These are phyloP conservation scores for Yamadazyma sp. DNA, from an alignment of 805 yeast species.

Conservation along the genomic window DNA sequence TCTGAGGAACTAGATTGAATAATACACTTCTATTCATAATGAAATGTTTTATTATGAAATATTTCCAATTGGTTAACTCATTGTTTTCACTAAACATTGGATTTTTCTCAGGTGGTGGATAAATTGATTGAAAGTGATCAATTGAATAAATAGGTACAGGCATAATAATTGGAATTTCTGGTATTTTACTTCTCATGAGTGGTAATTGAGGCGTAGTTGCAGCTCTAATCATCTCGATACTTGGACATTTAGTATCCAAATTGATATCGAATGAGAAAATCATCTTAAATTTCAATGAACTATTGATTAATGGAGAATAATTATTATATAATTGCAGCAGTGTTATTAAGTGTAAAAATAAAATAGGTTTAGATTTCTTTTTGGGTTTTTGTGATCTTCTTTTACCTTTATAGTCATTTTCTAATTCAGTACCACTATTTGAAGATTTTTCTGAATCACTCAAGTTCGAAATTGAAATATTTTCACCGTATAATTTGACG, in stretches of 20 bases:
- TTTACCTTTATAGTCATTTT: constrained; percentile 10
- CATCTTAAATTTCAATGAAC: constrained; percentile 21
- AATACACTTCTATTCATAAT: constrained; percentile 27
- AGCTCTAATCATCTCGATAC: constrained; percentile 30
- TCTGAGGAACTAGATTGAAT: constrained; percentile 12
- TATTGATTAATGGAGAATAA: constrained; percentile 19
- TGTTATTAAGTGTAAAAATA: constrained; percentile 27
- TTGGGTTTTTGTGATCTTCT: constrained; percentile 1
- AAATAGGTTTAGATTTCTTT: constrained; percentile 5
- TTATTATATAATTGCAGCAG: constrained; percentile 34
- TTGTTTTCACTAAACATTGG: constrained; percentile 12
- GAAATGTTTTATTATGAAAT: constrained; percentile 25
- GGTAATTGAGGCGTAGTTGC: constrained; percentile 10
- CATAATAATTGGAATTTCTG: constrained; percentile 30
- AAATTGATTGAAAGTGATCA: constrained; percentile 8
- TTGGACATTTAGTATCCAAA: constrained; percentile 32
- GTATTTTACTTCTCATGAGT: constrained; percentile 2
- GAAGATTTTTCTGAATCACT: not conserved
- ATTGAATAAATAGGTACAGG: constrained; percentile 29
- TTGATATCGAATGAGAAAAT: constrained; percentile 36
- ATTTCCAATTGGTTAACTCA: constrained; percentile 30
- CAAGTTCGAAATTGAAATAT: constrained; percentile 7
- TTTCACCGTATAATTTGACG: constrained; percentile 49
- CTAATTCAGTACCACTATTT: constrained; percentile 3
- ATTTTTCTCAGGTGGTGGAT: constrained; percentile 16